Evolutionary conservation across 2,329 filamentous ascomycete species (phyloP).

Genomic region (Penicillium sp.): DNA sequence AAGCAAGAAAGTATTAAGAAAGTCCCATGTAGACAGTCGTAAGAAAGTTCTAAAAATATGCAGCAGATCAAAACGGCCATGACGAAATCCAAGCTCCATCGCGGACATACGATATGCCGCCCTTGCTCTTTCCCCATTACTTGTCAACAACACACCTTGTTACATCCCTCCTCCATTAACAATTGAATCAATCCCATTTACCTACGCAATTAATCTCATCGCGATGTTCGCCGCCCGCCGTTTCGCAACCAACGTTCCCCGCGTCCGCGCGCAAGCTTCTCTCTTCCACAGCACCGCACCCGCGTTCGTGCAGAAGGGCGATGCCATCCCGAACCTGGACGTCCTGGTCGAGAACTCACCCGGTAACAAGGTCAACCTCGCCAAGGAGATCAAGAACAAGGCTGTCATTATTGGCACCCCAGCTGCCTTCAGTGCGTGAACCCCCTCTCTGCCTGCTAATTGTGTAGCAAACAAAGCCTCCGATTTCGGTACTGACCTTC

Average conservation of each 20-base stretch:
- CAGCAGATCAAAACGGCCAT: not conserved
- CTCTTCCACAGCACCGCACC: conserved; percentile 43
- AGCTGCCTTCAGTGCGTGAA: conserved; percentile 65
- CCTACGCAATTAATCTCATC: not conserved
- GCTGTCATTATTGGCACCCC: conserved; percentile 84
- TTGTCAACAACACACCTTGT: not conserved
- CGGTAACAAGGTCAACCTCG: conserved; percentile 85
- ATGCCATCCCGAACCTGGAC: conserved; percentile 73
- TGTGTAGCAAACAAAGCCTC: not conserved
- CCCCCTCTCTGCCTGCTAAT: not conserved
- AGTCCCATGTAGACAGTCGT: not conserved
- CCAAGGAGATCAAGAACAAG: conserved; percentile 72
- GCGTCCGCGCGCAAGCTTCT: conserved; percentile 32
- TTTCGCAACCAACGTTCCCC: conserved; percentile 33
- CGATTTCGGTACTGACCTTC: conserved; percentile 11
- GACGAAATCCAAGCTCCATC: conserved; percentile 9
- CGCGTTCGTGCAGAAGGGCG: conserved; percentile 68
- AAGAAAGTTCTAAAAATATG: not conserved
- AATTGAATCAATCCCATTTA: not conserved
- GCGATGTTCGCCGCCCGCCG: conserved; percentile 42
- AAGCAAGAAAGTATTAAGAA: not conserved
- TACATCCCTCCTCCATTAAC: not conserved
- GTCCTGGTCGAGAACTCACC: conserved; percentile 82
- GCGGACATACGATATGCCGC: not conserved
- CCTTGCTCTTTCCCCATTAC: not conserved